Evolutionary conservation across 805 yeast genomes (phyloP).

Genomic region (Candida koratica): DNA sequence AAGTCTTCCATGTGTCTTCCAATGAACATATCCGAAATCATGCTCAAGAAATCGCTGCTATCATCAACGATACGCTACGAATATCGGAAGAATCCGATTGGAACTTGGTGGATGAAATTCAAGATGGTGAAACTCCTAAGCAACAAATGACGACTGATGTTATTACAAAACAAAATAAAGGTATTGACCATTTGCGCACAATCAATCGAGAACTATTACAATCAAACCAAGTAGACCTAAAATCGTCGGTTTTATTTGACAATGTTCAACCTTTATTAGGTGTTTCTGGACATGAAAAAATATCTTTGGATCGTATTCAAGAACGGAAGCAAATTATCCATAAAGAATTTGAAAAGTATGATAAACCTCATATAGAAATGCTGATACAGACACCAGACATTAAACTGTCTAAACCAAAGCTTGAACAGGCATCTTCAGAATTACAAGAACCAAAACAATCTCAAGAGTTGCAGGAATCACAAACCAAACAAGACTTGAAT

Average conservation of each 20-base stretch:
- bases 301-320: conserved; percentile 12
- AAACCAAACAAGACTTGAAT: conserved; percentile 13
- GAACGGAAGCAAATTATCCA: conserved; percentile 11
- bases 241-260: conserved; percentile 17
- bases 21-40: conserved; percentile 56
- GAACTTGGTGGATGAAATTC: conserved; percentile 30
- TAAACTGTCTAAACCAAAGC: not conserved
- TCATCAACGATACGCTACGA: conserved; percentile 45
- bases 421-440: not conserved
- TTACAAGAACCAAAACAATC: not conserved
- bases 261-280: conserved; percentile 18
- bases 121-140: conserved; percentile 5
- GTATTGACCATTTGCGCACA: conserved; percentile 13
- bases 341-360: conserved; percentile 11
- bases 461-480: not conserved
- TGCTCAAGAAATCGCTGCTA: conserved; percentile 54
- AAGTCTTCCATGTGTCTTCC: conserved; percentile 47
- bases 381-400: not conserved
- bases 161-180: conserved; percentile 4
- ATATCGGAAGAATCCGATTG: conserved; percentile 35
- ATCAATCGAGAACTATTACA: conserved; percentile 13
- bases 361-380: too few relatives aligned
- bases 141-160: conserved; percentile 7
- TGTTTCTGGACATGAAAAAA: conserved; percentile 14
- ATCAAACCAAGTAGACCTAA: conserved; percentile 8